phyloP scores from a whole-genome alignment of 2,329 filamentous ascomycete species.

The Ceratocystis eucalypticola region DNA sequence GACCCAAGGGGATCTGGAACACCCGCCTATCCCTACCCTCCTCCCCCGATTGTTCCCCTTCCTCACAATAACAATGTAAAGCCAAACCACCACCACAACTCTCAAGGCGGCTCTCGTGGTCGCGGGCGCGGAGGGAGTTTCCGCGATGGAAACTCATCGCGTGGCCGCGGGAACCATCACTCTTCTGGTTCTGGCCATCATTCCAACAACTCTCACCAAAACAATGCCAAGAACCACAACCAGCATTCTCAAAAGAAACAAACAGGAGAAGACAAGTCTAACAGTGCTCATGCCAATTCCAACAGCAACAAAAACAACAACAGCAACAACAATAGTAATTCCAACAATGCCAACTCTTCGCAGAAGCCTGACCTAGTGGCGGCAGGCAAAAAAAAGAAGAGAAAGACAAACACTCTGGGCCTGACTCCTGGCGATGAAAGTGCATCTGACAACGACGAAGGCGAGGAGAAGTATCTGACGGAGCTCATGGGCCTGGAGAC shows the following conservation, averaged over 20 bases:
- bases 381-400: constrained; percentile 54
- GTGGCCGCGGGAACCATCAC: constrained; percentile 34
- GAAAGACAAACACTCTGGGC: constrained; percentile 57
- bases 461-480: constrained; percentile 54
- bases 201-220: constrained; percentile 27
- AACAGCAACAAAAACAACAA: constrained; percentile 27
- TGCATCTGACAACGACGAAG: constrained; percentile 51
- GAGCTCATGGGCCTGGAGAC: constrained; percentile 43
- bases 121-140: constrained; percentile 28
- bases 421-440: constrained; percentile 53
- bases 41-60: constrained; percentile 27
- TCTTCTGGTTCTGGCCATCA: constrained; percentile 33
- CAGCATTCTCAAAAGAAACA: constrained; percentile 18
- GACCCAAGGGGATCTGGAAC: constrained; percentile 19
- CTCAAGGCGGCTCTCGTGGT: constrained; percentile 23
- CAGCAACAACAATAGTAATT: constrained; percentile 24
- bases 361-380: constrained; percentile 31
- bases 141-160: constrained; percentile 27
- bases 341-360: constrained; percentile 20
- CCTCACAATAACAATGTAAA: constrained; percentile 24
- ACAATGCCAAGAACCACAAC: constrained; percentile 23
- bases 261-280: constrained; percentile 11
- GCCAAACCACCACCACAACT: constrained; percentile 23
- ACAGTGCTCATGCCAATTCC: constrained; percentile 10
- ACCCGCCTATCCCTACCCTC: constrained; percentile 28